Evolutionary conservation across 352 stramenopile genomes (phyloP).

Genomic region (Phytophthora crassamura): DNA sequence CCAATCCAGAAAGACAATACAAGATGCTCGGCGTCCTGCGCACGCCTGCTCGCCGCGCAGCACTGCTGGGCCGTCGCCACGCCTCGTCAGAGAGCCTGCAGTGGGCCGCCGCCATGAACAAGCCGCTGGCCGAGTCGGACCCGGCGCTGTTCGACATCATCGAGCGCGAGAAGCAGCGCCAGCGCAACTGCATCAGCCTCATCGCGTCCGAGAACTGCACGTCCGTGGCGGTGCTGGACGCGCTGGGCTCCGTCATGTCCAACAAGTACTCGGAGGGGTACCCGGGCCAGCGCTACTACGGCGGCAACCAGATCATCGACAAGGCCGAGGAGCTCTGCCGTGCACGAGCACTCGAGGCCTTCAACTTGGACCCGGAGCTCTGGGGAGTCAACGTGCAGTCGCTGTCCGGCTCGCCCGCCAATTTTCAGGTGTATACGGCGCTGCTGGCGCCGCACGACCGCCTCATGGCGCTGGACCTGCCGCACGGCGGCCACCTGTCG

Average conservation of each 20-base stretch:
- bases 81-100: constrained; percentile 67
- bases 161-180: constrained; percentile 97
- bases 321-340: constrained; percentile 98
- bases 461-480: constrained; percentile 98
- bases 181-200: constrained; percentile 97
- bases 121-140: constrained; percentile 89
- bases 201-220: constrained; percentile 99
- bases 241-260: constrained; percentile 97
- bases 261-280: constrained; percentile 99
- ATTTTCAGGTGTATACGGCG: constrained; percentile 99
- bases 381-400: constrained; percentile 98
- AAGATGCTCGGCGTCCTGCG: constrained; percentile 41
- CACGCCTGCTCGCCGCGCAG: constrained; percentile 22
- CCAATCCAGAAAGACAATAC: too few species aligned
- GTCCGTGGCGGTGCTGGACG: constrained; percentile 96
- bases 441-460: constrained; percentile 98
- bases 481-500: constrained; percentile 98
- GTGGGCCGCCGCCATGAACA: constrained; percentile 89
- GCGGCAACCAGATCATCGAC: constrained; percentile 99
- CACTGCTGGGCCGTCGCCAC: constrained; percentile 39
- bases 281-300: constrained; percentile 95
- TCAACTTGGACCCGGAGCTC: constrained; percentile 95
- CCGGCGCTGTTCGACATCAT: constrained; percentile 96
- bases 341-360: constrained; percentile 96
- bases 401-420: constrained; percentile 98